Conservation (phyloP, 768 basidiomycete genomes). For the Stropharia rugosoannulata region DNA sequence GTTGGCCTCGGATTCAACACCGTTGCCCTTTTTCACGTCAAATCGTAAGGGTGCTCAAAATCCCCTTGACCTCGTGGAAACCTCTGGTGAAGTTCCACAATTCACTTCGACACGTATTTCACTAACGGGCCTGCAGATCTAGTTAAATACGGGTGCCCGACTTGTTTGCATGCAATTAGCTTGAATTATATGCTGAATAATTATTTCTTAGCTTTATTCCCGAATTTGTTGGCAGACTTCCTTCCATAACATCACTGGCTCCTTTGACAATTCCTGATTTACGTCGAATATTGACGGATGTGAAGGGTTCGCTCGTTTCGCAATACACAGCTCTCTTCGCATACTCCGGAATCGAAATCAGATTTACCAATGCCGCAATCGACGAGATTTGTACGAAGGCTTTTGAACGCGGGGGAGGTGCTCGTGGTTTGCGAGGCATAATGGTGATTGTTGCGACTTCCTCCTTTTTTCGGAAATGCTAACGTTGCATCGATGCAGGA, state of each 20-base stretch:
- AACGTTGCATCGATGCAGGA: constrained; percentile 49
- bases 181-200: not conserved
- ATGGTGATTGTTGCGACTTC: constrained; percentile 51
- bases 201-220: constrained; percentile 71
- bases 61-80: constrained; percentile 69
- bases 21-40: constrained; percentile 75
- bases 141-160: constrained; percentile 71
- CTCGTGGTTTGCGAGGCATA: constrained; percentile 85
- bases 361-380: constrained; percentile 80
- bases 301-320: constrained; percentile 86
- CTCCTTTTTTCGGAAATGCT: not conserved
- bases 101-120: not conserved
- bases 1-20: constrained; percentile 35
- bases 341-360: constrained; percentile 81
- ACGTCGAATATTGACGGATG: constrained; percentile 88
- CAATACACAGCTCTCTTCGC: constrained; percentile 87
- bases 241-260: constrained; percentile 82
- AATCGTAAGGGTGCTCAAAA: constrained; percentile 58
- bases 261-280: constrained; percentile 81
- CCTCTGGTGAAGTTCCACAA: constrained; percentile 45
- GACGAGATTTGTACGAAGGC: constrained; percentile 82
- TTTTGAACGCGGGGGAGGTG: constrained; percentile 81
- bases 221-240: constrained; percentile 93
- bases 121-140: constrained; percentile 52
- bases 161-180: not conserved